phyloP scores from a whole-genome alignment of 83 land plant species.

The Thuja plicata region DNA sequence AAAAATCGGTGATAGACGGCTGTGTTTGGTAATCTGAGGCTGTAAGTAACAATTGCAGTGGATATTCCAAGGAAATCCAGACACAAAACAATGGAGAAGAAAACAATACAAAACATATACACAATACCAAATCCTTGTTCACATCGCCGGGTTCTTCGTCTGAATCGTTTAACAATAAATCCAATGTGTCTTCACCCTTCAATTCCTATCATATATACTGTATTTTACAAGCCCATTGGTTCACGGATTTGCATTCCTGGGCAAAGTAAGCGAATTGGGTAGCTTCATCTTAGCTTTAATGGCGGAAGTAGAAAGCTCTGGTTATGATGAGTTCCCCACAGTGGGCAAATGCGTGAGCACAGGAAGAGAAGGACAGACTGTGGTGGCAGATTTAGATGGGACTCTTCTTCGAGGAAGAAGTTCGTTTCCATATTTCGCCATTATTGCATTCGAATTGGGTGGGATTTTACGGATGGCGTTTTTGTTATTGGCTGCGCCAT shows the following conservation, averaged over 20 bases:
- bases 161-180: neutral
- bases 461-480: slow-evolving; percentile 43
- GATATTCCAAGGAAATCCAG: too few relatives aligned
- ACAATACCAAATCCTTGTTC: too few relatives aligned
- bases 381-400: slow-evolving; percentile 71
- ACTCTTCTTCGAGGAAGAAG: slow-evolving; percentile 48
- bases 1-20: too few relatives aligned
- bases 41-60: too few relatives aligned
- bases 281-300: neutral
- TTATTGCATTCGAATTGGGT: slow-evolving; percentile 53
- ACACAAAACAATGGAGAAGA: too few relatives aligned
- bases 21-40: too few relatives aligned
- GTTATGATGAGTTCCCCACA: neutral
- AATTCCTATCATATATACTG: neutral
- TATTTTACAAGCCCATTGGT: too few relatives aligned
- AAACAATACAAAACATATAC: too few relatives aligned
- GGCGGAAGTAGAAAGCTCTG: neutral
- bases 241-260: neutral
- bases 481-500: slow-evolving; percentile 42
- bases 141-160: neutral
- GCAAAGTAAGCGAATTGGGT: neutral
- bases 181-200: neutral
- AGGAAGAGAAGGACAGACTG: slow-evolving; percentile 17
- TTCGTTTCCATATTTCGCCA: slow-evolving; percentile 69
- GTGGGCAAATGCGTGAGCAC: neutral